Evolutionary conservation across 306 rosid species (phyloP).

Genomic region (Trifolium fragiferum): DNA sequence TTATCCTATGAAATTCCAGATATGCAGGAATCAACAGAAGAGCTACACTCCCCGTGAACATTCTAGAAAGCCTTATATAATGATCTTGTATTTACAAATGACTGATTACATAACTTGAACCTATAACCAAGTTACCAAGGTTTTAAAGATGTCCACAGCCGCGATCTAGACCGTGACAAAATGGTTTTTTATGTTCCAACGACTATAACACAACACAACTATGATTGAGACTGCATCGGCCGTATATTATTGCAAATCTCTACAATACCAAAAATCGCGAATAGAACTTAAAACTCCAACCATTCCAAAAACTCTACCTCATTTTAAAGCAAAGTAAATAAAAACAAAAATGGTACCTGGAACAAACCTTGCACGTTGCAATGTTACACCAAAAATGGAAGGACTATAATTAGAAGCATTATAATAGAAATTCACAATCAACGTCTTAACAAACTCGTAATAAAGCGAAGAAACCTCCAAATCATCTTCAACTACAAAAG

Average conservation of each 20-base stretch:
- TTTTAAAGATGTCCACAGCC: neutral
- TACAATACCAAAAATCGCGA: neutral
- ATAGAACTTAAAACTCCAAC: neutral
- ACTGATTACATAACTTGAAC: neutral
- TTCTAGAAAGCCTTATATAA: neutral
- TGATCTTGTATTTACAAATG: neutral
- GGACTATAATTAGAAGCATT: constrained; percentile 78
- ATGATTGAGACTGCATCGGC: neutral
- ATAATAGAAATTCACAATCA: constrained; percentile 80
- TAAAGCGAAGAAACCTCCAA: constrained; percentile 87
- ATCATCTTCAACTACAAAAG: constrained; percentile 88
- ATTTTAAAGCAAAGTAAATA: constrained; percentile 3
- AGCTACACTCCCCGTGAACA: neutral
- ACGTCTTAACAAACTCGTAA: constrained; percentile 66
- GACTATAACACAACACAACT: neutral
- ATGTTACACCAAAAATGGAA: constrained; percentile 76
- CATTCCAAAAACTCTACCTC: neutral
- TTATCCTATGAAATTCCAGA: neutral
- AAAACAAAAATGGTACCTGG: constrained; percentile 76
- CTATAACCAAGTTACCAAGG: neutral
- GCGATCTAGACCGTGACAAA: neutral
- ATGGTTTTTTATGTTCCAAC: neutral
- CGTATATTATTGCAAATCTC: neutral
- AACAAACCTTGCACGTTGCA: constrained; percentile 97
- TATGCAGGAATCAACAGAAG: neutral